Base-by-base conservation (phyloP, 371 early-diverging fungal species). In the Batkoa obscura region DNA sequence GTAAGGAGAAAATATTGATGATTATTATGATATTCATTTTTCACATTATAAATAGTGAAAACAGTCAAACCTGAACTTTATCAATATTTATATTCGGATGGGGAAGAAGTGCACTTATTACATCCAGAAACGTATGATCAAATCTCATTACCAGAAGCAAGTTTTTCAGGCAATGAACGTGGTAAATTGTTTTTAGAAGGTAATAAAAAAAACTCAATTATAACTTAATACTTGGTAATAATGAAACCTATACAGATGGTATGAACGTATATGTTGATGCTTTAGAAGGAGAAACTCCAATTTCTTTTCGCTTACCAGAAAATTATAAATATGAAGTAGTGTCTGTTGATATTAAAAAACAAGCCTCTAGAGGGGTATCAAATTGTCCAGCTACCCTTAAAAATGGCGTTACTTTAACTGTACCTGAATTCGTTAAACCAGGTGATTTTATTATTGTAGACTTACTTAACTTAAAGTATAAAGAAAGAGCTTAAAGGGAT, bases 311-410 rank as follows among this genome's bases (percentile, higher is more conserved):
- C 2, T 43, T 55, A 30, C 55, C 55, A 12, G 35, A 13, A 12
- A 43, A n/a, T 13, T 41, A 43, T 43, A 45, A 13, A 10, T 55
- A 55, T 55, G 55, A 55, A 45, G 55, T 55, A 32, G 42, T 30
- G 10, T 17, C 35, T 41, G 34, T 9, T 5, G 43, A 17, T 5
- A 23, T 10, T 8, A 43, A 17, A 13, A 43, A 42, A 13, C 55
- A 55, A 31, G 34, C 55, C 15, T 13, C 3, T 31, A 55, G 33
- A 43, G 55, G 55, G 34, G 43, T 39, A 42, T 3, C n/a, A 3
- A 39, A 30, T 15, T 2, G 17, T 13, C 55, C 55, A 13, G 55
- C 30, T 32, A 23, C 38, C 23, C 30, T 53, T 23, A 55, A 35
- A 23, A 43, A 42, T 32, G 43, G 48, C 38, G 4, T 31, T 30